A percentile compares a stretch with the other conserved stretches of the same genome.
phyloP scores from a whole-genome alignment of 345 rosid genomes.

The Angophora floribunda region DNA sequence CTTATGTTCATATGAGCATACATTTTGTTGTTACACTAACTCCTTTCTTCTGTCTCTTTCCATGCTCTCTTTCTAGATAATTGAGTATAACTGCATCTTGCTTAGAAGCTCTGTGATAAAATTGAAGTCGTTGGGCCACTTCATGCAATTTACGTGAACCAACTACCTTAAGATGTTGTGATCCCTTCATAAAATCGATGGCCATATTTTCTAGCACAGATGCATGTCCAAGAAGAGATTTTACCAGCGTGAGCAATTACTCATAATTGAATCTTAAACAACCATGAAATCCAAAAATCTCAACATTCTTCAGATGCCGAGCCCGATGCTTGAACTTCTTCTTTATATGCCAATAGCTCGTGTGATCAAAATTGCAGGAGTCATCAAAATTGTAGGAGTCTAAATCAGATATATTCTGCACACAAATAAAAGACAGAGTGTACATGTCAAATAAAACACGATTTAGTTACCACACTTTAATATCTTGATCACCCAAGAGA shows the following conservation, averaged over 20 bases:
- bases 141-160: background rate
- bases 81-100: background rate
- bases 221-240: background rate
- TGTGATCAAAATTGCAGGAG: background rate
- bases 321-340: background rate
- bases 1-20: background rate
- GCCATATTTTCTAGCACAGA: background rate
- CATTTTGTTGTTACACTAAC: background rate
- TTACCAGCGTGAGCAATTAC: background rate
- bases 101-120: background rate
- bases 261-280: background rate
- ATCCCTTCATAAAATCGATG: background rate
- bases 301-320: background rate
- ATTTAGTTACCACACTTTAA: background rate
- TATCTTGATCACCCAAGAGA: background rate
- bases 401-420: background rate
- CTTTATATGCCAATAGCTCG: background rate
- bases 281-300: background rate
- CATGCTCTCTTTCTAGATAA: background rate
- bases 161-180: background rate
- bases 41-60: background rate
- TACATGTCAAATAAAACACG: background rate
- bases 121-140: background rate
- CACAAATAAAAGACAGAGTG: background rate
- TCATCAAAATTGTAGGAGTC: background rate